Evolutionary conservation across 495 filamentous ascomycete species (phyloP).

Genomic region (Tuber magnatum): DNA sequence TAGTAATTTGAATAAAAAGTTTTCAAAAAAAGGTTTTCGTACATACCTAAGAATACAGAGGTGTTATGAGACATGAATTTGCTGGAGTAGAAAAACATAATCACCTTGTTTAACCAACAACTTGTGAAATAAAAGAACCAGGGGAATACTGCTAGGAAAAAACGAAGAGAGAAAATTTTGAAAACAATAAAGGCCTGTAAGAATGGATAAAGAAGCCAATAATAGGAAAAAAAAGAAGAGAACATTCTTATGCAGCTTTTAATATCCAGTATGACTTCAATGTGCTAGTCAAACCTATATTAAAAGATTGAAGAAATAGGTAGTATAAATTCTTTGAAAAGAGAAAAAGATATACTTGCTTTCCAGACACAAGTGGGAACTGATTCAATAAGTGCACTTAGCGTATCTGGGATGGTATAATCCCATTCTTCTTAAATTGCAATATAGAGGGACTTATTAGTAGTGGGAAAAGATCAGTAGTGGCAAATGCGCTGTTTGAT

Average conservation of each 20-base stretch:
- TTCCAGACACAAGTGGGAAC: not conserved
- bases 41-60: too few species aligned
- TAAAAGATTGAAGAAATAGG: not conserved
- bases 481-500: not conserved
- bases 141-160: too few species aligned
- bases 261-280: not conserved
- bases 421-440: conserved; percentile 16
- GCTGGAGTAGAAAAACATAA: too few species aligned
- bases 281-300: not conserved
- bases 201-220: too few species aligned
- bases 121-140: too few species aligned
- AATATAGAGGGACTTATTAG: not conserved
- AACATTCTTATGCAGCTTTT: not conserved
- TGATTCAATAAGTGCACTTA: not conserved
- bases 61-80: too few species aligned
- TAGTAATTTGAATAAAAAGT: too few species aligned
- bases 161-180: too few species aligned
- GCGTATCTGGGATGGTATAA: conserved; percentile 5
- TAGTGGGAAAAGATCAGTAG: not conserved
- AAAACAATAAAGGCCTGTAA: too few species aligned
- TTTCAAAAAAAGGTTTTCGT: too few species aligned
- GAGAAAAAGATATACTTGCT: not conserved
- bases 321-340: not conserved
- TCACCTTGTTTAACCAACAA: too few species aligned
- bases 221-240: not conserved